Base-by-base conservation (phyloP, 805 yeast species). In the Isabelozyma heimii region DNA sequence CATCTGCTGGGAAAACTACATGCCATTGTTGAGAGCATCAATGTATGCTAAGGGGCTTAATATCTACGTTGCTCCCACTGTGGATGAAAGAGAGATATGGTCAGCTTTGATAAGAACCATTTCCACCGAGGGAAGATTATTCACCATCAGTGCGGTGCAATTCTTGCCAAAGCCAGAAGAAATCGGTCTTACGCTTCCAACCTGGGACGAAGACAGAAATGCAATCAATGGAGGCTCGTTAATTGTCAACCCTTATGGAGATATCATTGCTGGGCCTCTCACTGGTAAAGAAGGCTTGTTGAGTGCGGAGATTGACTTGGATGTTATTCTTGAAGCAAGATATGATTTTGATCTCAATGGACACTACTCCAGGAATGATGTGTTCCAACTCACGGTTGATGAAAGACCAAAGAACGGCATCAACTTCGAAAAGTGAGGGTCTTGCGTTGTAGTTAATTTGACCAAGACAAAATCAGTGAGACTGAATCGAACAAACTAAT, bases 1-100 rank as follows among this genome's bases (percentile, higher is more conserved):
- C 30, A 73, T 75, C 43, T 76, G 80, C 57, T 75, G 80, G 79
- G 80, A 76, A 49, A 75, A 74, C 55, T 67, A 65, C 55, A 64
- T 72, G 57, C 79, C 79, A 4, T 52, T 73, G 47, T 57, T 66
- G 47, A 65, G 79, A 57, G 61, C 65, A 24, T 68, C 77, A 1
- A 68, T 70, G 61, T 74, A 75, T 47, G 67, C 75, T 20, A 74
- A 75, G 50, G 75, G 73, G n/a, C 52, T 73, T 14, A 66, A 69
- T 47, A 58, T 75, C 24, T 73, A 70, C 64, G 67, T 67, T 39
- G 78, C 79, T 3, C 79, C 80, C 4, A 53, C 59, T 2, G 47
- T 75, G 14, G 79, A 75, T 48, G 73, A 69, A 51, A 61, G 79
- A 37, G 74, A 69, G n/a, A 67, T 73, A 8, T 74, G 78, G 78